These are phyloP conservation scores for Cyclocybe cylindracea DNA, from an alignment of 768 basidiomycete species.

Conservation along the genomic window DNA sequence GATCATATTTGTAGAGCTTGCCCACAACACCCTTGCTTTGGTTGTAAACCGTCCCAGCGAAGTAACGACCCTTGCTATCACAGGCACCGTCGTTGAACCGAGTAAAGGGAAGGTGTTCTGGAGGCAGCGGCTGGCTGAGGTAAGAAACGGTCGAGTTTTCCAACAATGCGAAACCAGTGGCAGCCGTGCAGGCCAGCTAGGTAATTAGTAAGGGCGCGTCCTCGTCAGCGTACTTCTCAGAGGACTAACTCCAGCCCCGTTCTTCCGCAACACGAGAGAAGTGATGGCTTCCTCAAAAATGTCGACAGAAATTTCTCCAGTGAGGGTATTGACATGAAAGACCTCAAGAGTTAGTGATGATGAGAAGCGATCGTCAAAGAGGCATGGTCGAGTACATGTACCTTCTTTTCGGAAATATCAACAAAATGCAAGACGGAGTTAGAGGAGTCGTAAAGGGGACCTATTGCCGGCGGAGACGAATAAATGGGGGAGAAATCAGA, in stretches of 20 bases:
- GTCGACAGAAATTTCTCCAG: slow-evolving; percentile 41
- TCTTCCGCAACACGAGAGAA: slow-evolving; percentile 54
- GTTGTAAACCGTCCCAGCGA: slow-evolving; percentile 64
- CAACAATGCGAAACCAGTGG: slow-evolving; percentile 54
- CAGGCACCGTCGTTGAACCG: slow-evolving; percentile 77
- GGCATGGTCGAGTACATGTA: slow-evolving; percentile 16
- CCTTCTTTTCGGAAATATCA: slow-evolving; percentile 61
- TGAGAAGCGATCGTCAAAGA: slow-evolving; percentile 4
- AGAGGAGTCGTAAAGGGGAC: slow-evolving; percentile 60
- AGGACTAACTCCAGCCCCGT: slow-evolving; percentile 45
- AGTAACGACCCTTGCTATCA: slow-evolving; percentile 62
- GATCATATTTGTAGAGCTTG: slow-evolving; percentile 60
- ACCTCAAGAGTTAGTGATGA: slow-evolving; percentile 36
- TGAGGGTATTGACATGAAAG: slow-evolving; percentile 48
- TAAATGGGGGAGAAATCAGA: not conserved
- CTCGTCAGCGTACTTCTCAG: not conserved
- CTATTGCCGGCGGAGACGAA: slow-evolving; percentile 28
- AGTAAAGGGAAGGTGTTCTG: slow-evolving; percentile 39
- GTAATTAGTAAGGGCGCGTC: slow-evolving; percentile 5
- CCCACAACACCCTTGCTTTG: slow-evolving; percentile 52
- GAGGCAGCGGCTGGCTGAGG: slow-evolving; percentile 52
- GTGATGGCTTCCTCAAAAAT: slow-evolving; percentile 56
- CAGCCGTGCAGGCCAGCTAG: slow-evolving; percentile 64
- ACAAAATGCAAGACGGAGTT: slow-evolving; percentile 65
- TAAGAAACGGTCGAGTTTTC: slow-evolving; percentile 45